Base-by-base conservation (phyloP, 2,329 filamentous ascomycete species). In the Talaromyces verruculosus region DNA sequence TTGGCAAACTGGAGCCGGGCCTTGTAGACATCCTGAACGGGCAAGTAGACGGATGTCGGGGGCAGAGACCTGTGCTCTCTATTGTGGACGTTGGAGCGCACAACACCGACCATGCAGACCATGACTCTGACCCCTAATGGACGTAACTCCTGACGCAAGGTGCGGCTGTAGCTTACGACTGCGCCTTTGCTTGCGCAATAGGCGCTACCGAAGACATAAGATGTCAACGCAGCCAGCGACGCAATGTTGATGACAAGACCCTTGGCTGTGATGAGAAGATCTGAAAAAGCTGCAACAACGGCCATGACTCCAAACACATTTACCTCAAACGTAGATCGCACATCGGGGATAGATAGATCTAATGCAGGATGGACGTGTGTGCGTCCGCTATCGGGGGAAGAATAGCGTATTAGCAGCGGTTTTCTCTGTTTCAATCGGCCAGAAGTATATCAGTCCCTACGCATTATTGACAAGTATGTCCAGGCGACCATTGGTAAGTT, bases 381-480 rank as follows among this genome's bases (percentile, higher is more conserved):
- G 10, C 51, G 51, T 57, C 51, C 51, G 30, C 51, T 57, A 57
- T 33, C 17, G 8, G 28, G 30, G 30, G 30, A 33, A 33, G 30
- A 33, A 33, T 35, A 35, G 15, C 15, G n/a, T 33, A 57, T 57
- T 57, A 57, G 51, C 51, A 57, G 33, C 19, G 7, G 2, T 33
- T 33, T 33, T 33, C 7, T 35, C 19, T 45, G 1, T 11, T 17
- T 15, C 7, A 35, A 19, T 33, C 35, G 17, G 51, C 33, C 28
- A 5, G 28, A n/a, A 7, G 15, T 57, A 22, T 57, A 11, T 55
- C 28, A 6, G 17, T 55, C 28, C 51, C 33, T 57, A 57, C 51
- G 51, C 51, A 57, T 57, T 57, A 22, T 57, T 57, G 33, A 57
- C 51, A 57, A 57, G 51, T 33, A 57, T 57, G 30, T 57, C 51